Evolutionary conservation across 306 rosid species (phyloP).

Genomic region (Cucurbita moschata): DNA sequence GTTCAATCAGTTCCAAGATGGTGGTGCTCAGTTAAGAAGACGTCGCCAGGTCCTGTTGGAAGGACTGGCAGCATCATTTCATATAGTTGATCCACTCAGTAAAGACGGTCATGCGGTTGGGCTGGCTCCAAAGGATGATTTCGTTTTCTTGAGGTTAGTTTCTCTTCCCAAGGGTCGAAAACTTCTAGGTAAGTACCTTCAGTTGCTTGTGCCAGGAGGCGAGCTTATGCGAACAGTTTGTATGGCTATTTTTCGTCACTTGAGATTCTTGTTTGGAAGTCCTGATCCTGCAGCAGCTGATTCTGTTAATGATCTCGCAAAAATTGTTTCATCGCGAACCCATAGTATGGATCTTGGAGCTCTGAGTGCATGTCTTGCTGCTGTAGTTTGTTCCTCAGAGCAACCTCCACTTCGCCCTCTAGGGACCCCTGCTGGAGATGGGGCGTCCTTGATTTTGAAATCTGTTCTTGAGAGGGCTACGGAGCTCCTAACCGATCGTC

Average conservation of each 20-base stretch:
- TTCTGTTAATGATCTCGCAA: slow-evolving; percentile 50
- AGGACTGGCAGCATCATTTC: slow-evolving; percentile 75
- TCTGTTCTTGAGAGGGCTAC: slow-evolving; percentile 90
- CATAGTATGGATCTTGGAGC: slow-evolving; percentile 76
- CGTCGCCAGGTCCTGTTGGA: slow-evolving; percentile 62
- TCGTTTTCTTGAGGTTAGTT: slow-evolving; percentile 65
- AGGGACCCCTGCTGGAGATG: slow-evolving; percentile 80
- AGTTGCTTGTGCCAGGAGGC: slow-evolving; percentile 51
- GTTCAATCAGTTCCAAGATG: slow-evolving; percentile 76
- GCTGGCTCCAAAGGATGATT: slow-evolving; percentile 67
- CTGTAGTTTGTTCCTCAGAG: slow-evolving; percentile 79
- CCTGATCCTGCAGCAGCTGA: slow-evolving; percentile 58
- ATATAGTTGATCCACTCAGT: slow-evolving; percentile 80
- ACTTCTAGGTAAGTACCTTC: slow-evolving; percentile 62
- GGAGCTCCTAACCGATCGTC: slow-evolving; percentile 67
- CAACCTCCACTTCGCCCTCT: slow-evolving; percentile 91
- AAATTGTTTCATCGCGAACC: slow-evolving; percentile 46
- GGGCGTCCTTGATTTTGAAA: slow-evolving; percentile 67
- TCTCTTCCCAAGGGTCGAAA: slow-evolving; percentile 86
- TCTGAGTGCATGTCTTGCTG: slow-evolving; percentile 91
- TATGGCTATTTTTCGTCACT: slow-evolving; percentile 89
- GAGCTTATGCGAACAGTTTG: slow-evolving; percentile 79
- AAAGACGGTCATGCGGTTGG: slow-evolving; percentile 49
- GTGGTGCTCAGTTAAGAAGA: slow-evolving; percentile 46
- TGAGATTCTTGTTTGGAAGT: slow-evolving; percentile 69